Base-by-base conservation (phyloP, 2,329 filamentous ascomycete genomes). In the Paecilomyces variotii region DNA sequence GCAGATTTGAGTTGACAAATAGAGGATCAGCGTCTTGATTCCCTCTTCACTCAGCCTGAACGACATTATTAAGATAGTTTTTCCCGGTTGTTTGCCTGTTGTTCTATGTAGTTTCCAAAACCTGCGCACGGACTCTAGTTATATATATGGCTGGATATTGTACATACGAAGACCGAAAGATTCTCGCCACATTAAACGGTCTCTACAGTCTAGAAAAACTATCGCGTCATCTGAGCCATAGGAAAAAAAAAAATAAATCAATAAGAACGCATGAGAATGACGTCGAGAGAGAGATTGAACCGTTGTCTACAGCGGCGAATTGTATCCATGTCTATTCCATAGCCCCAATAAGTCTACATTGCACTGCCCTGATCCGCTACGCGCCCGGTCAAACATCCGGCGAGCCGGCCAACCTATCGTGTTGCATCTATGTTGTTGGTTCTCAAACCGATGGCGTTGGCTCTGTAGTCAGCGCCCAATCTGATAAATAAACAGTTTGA, bases 11-110 rank as follows among this genome's bases (percentile, higher is more conserved):
- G 19, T 19, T 19, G 19, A 19, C 19, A 19, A 19, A 19, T 19
- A 19, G 19, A 19, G 57, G 59, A 68, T 67, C 53, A 68, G 54
- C 1, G 62, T 65, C 57, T 69, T 68, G n/a, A 63, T 63, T 2
- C 62, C 63, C 32, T 68, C 55, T 0, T 62, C 64, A n/a, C 57
- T 55, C 24, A 19, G 1, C 19, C 19, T 1, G 1, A 19, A 19
- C 19, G 19, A 19, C 19, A 19, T 19, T 19, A 19, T 19, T 1
- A 19, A 19, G 19, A 19, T 19, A 19, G 19, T 19, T 19, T 19
- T 19, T 19, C 19, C 19, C 19, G 19, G 19, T 19, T 19, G 19
- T 19, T 19, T 19, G 19, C 19, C 30, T 32, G 30, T 32, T 10
- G 7, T 32, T 32, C 11, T 32, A 32, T 10, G 30, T 32, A 32